Evolutionary conservation across 306 rosid species (phyloP).

Genomic region (Pterocarpus macrocarpus): DNA sequence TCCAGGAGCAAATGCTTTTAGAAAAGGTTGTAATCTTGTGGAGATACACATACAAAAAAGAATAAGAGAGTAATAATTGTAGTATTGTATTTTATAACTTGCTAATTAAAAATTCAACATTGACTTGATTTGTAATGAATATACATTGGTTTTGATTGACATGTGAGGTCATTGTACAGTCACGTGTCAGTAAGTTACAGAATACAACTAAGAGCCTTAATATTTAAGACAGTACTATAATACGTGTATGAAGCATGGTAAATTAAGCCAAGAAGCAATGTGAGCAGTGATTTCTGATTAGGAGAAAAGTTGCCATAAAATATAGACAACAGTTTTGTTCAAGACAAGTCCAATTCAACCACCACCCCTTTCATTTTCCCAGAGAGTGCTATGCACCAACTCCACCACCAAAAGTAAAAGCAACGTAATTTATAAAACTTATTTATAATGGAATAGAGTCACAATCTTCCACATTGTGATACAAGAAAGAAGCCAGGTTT

Average conservation of each 20-base stretch:
- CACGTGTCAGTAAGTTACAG: constrained; percentile 24
- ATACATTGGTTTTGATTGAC: constrained; percentile 23
- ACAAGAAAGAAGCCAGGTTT: constrained; percentile 22
- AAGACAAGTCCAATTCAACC: constrained; percentile 57
- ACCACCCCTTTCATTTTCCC: constrained; percentile 67
- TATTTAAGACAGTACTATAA: background rate
- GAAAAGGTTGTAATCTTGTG: background rate
- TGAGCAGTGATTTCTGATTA: background rate
- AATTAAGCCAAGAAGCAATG: constrained; percentile 12
- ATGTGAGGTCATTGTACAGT: constrained; percentile 20
- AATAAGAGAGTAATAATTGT: background rate
- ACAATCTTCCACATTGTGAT: constrained; percentile 32
- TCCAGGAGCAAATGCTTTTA: background rate
- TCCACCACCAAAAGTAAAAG: constrained; percentile 76
- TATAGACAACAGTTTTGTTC: constrained; percentile 29
- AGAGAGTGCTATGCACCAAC: constrained; percentile 75
- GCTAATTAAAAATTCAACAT: background rate
- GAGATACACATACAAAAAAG: background rate
- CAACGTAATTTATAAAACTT: constrained; percentile 60
- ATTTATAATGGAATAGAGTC: constrained; percentile 23
- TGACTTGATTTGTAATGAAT: constrained; percentile 2
- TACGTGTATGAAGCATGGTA: background rate
- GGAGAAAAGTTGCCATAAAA: background rate
- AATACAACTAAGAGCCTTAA: background rate
- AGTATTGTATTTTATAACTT: background rate